Evolutionary conservation across 202 grass and related monocot genomes (phyloP).

Genomic region (Miscanthus sacchariflorus): DNA sequence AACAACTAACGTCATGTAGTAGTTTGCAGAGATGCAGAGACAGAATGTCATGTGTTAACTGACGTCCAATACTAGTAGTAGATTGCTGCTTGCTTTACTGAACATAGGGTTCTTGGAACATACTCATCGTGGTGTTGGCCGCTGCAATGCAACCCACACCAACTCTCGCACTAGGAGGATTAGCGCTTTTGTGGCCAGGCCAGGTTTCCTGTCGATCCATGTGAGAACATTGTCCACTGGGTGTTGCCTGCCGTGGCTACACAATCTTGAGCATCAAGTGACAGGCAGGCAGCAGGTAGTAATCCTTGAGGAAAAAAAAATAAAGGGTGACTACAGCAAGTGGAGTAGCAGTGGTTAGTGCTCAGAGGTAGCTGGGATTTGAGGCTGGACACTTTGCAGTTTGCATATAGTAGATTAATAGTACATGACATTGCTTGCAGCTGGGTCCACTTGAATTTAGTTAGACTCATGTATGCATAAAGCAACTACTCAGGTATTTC

Average conservation of each 20-base stretch:
- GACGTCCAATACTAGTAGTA: neutral
- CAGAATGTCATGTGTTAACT: neutral
- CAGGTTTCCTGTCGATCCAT: slow-evolving; percentile 39
- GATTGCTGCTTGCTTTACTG: slow-evolving; percentile 21
- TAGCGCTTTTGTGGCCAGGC: slow-evolving; percentile 27
- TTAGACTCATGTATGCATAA: neutral
- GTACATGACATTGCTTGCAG: slow-evolving; percentile 10
- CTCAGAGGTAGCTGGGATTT: slow-evolving; percentile 12
- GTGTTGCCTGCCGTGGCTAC: slow-evolving; percentile 39
- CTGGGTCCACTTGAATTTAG: neutral
- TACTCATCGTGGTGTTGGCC: slow-evolving; percentile 50
- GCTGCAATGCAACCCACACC: slow-evolving; percentile 29
- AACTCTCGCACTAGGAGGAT: slow-evolving; percentile 39
- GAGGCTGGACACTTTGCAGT: neutral
- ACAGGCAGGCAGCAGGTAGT: neutral
- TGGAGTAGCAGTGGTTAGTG: neutral
- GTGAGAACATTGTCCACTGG: slow-evolving; percentile 33
- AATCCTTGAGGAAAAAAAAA: neutral
- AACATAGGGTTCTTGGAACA: slow-evolving; percentile 40
- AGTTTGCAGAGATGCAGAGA: neutral
- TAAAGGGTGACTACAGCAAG: neutral
- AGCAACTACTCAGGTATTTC: neutral
- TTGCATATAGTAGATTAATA: neutral
- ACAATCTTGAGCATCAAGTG: slow-evolving; percentile 58
- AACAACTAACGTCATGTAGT: neutral